Evolutionary conservation across 1,284 basidiomycete species (phyloP), one percentile per base, ranked within the genome.

Genomic region (Naganishia albida): DNA sequence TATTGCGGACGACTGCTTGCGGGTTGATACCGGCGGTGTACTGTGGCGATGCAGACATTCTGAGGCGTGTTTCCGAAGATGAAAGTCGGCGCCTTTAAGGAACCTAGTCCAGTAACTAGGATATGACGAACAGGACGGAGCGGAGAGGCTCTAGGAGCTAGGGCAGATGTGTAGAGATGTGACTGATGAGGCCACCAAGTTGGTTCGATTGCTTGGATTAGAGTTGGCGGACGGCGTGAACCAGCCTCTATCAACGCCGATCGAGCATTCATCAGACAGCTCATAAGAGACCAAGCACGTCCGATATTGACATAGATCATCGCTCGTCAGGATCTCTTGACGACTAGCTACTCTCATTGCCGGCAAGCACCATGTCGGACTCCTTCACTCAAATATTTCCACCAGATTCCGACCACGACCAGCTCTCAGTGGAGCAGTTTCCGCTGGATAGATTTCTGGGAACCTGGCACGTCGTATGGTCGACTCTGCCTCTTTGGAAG

Each of bases 401-500:
- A 12, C 75, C 75, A 10, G 68, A 67, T 7, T 74, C 76, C 1
- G 39, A 42, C n/a, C 70, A 76, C 59, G 65, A 74, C 13, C 73
- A 74, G 16, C 68, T 78, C 13, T 69, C 70, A 12, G 71, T 72
- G 26, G 72, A 70, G 7, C 63, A 67, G 16, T 75, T 74, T 23
- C 72, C 73, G 3, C 78, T 82, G 59, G 76, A 82, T 43, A 64
- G 70, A 67, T 79, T 83, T 69, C 81, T 82, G 78, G 81, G 82
- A 16, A 78, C 74, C 52, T 83, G 82, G 82, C 72, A 78, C 40
- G 81, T 83, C 20, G 77, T 77, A 3, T 80, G 81, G 74, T 81
- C 80, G 26, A 83, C 82, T 2, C 69, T 83, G 44, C 80, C 82
- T 0, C 80, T 83, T 68, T 83, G 83, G 83, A 82, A 80, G 74